Evolutionary conservation across 305 asterid species (phyloP).

Genomic region (Fraxinus latifolia): DNA sequence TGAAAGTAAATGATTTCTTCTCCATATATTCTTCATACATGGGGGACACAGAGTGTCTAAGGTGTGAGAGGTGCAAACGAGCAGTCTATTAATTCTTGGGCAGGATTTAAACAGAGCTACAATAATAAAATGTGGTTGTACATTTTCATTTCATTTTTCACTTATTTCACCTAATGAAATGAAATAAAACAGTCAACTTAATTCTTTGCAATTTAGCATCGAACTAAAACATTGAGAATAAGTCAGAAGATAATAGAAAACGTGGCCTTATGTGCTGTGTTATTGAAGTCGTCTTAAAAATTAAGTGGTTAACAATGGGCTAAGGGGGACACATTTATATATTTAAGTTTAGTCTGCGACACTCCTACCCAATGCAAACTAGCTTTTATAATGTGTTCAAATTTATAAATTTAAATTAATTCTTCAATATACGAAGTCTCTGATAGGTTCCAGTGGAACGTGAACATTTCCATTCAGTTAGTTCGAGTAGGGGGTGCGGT

Average conservation of each 20-base stretch:
- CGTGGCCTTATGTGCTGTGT: background rate
- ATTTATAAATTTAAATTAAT: background rate
- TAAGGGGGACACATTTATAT: background rate
- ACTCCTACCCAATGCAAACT: background rate
- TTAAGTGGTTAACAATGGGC: background rate
- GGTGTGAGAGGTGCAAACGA: background rate
- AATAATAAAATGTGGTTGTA: background rate
- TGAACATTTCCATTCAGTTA: background rate
- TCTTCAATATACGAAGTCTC: background rate
- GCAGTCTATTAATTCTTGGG: background rate
- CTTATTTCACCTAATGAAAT: background rate
- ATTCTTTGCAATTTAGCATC: background rate
- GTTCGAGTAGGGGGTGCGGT: background rate
- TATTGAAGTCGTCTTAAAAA: background rate
- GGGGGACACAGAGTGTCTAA: background rate
- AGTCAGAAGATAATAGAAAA: background rate
- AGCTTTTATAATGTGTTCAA: background rate
- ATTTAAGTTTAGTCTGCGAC: background rate
- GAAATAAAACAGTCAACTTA: background rate
- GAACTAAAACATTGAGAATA: background rate
- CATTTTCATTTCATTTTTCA: background rate
- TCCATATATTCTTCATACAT: background rate
- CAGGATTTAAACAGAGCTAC: background rate
- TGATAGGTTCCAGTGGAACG: background rate
- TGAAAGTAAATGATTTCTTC: background rate